These are phyloP conservation scores for Carex arenaria DNA, from an alignment of 202 grass and related monocot species.

Conservation along the genomic window DNA sequence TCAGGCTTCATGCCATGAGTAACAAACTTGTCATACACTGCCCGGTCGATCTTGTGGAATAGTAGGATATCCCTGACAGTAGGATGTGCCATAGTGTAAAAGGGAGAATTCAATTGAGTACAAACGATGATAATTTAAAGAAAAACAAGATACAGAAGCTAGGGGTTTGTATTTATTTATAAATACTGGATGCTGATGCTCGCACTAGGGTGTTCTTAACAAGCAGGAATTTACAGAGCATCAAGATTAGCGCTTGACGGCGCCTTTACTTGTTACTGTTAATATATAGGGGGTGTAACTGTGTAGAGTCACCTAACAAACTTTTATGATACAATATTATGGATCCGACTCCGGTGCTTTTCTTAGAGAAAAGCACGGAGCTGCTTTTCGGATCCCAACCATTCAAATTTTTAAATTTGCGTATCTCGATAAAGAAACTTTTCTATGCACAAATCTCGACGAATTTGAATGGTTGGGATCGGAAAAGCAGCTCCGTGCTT, in stretches of 20 bases:
- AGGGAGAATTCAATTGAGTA: neutral
- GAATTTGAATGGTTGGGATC: no score
- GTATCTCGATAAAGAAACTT: no score
- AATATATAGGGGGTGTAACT: no score
- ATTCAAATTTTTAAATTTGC: no score
- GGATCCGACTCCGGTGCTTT: no score
- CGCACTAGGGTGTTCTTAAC: neutral
- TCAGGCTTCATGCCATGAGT: neutral
- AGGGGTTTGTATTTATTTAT: neutral
- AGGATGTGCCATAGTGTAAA: constrained; percentile 23
- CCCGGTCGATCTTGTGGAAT: constrained; percentile 22
- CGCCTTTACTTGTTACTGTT: neutral
- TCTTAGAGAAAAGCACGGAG: no score
- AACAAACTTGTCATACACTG: constrained; percentile 28
- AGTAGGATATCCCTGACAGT: constrained; percentile 24
- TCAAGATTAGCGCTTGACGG: neutral
- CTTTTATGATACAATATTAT: no score
- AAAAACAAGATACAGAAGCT: neutral
- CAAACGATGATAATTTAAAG: neutral
- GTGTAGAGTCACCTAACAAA: no score
- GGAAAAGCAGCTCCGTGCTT: no score
- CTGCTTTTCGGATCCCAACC: no score
- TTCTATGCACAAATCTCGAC: no score
- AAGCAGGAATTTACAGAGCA: neutral
- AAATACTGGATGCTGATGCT: neutral